These are phyloP conservation scores for Rugonectria rugulosa DNA, from an alignment of 2,329 filamentous ascomycete genomes.

Conservation along the genomic window DNA sequence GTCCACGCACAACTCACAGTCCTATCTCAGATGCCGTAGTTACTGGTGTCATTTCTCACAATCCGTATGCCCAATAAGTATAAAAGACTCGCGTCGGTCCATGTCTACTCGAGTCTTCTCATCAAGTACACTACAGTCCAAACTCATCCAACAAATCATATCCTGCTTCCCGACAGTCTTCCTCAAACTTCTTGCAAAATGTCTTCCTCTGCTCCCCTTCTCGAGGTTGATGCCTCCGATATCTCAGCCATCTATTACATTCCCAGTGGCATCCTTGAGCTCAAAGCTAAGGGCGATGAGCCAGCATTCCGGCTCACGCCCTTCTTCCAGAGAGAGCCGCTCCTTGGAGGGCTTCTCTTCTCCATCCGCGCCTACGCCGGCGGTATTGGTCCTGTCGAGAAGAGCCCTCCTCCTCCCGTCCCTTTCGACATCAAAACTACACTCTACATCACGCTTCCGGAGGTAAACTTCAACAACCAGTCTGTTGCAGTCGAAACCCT, in stretches of 20 bases:
- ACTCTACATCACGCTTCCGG: conserved; percentile 8
- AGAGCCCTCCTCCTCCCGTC: neutral
- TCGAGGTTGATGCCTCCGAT: neutral
- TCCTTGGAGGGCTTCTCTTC: conserved; percentile 6
- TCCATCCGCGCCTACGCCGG: neutral
- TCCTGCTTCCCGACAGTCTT: neutral
- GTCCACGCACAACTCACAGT: neutral
- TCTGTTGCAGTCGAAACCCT: conserved; percentile 6
- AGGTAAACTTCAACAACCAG: conserved; percentile 15
- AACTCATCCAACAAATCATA: neutral
- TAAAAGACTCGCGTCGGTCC: neutral
- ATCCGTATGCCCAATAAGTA: no score
- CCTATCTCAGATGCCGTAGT: no score
- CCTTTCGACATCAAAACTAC: neutral
- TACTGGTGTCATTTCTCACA: no score
- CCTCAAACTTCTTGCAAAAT: neutral
- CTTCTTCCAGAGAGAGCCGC: conserved; percentile 5
- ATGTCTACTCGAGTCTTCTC: neutral
- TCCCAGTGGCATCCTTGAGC: neutral
- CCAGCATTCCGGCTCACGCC: neutral
- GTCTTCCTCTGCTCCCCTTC: neutral
- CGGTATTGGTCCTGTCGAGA: neutral
- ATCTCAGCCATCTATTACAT: conserved; percentile 6
- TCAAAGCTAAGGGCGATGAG: conserved; percentile 1
- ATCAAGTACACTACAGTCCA: neutral